phyloP scores from a whole-genome alignment of 2,329 filamentous ascomycete genomes.

The Paradendryphiella salina region DNA sequence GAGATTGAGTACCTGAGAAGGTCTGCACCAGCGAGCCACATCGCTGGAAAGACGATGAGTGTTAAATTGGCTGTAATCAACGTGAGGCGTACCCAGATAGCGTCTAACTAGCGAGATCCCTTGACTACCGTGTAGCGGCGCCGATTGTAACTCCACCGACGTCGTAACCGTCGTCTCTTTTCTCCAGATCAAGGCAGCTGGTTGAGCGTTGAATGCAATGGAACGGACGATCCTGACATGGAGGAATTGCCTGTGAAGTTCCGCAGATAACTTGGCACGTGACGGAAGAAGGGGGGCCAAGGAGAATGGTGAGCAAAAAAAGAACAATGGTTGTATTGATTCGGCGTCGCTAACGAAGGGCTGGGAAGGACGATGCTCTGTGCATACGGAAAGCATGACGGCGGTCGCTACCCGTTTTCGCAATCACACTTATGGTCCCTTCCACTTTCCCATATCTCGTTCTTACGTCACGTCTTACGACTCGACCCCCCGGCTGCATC shows the following conservation, averaged over 20 bases:
- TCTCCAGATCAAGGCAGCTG: too few species aligned
- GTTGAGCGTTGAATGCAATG: too few species aligned
- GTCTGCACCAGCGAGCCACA: neutral
- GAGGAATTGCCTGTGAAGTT: too few species aligned
- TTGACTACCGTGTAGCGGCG: neutral
- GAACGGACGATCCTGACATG: too few species aligned
- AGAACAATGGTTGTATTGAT: neutral
- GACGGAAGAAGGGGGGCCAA: conserved; percentile 1
- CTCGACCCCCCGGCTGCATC: neutral
- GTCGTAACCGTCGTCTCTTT: too few species aligned
- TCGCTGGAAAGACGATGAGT: neutral
- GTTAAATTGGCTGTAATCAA: conserved; percentile 16
- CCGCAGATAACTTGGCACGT: neutral
- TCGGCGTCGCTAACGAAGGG: neutral
- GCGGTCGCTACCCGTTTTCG: neutral
- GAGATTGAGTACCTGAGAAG: neutral
- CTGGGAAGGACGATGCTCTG: conserved; percentile 4
- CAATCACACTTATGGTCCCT: too few species aligned
- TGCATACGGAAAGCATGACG: conserved; percentile 3
- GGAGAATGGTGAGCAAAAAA: conserved; percentile 5
- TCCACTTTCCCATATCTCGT: neutral
- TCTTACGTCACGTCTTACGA: conserved; percentile 4
- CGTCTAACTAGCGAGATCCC: conserved; percentile 6
- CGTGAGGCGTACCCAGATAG: conserved; percentile 14
- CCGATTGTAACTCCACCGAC: neutral